Base-by-base conservation (phyloP, 139 green algal genomes). In the Astrephomene gubernaculifera region DNA sequence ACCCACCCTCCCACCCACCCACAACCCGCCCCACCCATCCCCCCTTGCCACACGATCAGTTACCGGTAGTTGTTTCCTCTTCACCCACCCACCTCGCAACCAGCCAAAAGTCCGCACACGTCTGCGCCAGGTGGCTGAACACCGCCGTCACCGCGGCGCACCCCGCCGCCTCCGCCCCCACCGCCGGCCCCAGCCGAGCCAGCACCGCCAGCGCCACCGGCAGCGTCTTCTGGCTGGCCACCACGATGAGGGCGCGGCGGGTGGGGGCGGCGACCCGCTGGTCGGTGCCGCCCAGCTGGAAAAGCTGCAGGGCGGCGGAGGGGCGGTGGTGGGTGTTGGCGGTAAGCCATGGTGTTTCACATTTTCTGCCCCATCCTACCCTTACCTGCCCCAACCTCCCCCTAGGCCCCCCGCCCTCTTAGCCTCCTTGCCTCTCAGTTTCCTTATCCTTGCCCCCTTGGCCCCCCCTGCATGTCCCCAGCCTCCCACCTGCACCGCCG, bases 201-300 rank as follows among this genome's bases (percentile, higher is more conserved):
- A 88, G 29, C 54, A 95, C 90, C 33, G 91, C 91, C 52, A 95
- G 83, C 24, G 91, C 89, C 52, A 93, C 90, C 1, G 90, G 88
- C 39, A 95, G 83, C 8, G 91, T 95, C 85, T 95, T 95, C 63
- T 93, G 88, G 45, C 76, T 90, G 14, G 83, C 81, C 64, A 92
- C 86, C 38, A 95, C 25, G 33, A 93, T 44, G 36, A 93, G 82
- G 2, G 91, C 87, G 4, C 88, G 88, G 52, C 89, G 83, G 24
- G 88, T 79, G 41, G 71, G 64, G 35, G 80, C 80, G 2, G 71
- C 65, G 68, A 78, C 72, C 63, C 14, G 44, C 21, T 57, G 64
- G 60, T 87, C 89, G 9, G 38, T 3, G 36, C 82, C 81, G 45
- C 82, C 81, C 63, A 92, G 79, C 2, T 45, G 60, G 33, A 92